These are phyloP conservation scores for Aspergillus avenaceus DNA, from an alignment of 495 filamentous ascomycete species.

Conservation along the genomic window DNA sequence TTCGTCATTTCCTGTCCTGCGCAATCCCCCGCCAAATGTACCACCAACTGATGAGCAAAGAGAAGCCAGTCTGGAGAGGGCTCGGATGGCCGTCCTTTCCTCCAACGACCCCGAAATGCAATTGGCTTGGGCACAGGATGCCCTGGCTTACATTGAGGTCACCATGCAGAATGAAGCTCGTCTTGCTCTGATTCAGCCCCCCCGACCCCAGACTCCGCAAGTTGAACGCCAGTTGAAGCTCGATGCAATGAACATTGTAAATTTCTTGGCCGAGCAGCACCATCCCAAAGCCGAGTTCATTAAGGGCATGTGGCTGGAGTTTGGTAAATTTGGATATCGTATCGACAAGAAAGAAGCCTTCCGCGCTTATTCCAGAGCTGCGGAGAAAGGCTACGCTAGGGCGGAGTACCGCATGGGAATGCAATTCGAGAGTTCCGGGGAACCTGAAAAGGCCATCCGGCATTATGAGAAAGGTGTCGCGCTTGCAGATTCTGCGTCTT, in stretches of 20 bases:
- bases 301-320: constrained; percentile 94
- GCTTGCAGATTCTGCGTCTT: constrained; percentile 82
- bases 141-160: constrained; percentile 83
- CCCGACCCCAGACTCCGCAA: constrained; percentile 72
- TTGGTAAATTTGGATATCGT: constrained; percentile 88
- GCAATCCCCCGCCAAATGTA: constrained; percentile 78
- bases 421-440: constrained; percentile 93
- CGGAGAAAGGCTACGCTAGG: constrained; percentile 84
- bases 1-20: constrained; percentile 86
- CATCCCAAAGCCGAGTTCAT: constrained; percentile 96
- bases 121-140: constrained; percentile 92
- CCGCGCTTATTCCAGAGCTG: constrained; percentile 75
- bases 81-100: constrained; percentile 76
- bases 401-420: constrained; percentile 97
- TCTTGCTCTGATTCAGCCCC: constrained; percentile 58
- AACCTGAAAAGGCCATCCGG: constrained; percentile 81
- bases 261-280: constrained; percentile 82
- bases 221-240: constrained; percentile 80
- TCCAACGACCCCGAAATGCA: constrained; percentile 97
- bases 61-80: constrained; percentile 78
- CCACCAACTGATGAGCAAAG: constrained; percentile 93
- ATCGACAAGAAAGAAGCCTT: constrained; percentile 95
- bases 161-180: constrained; percentile 64
- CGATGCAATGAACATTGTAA: constrained; percentile 88
- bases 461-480: constrained; percentile 81